A percentile compares a stretch with the other conserved stretches of the same genome.
Conservation (phyloP, 495 filamentous ascomycete genomes). For the Antarctomyces pellizariae region DNA sequence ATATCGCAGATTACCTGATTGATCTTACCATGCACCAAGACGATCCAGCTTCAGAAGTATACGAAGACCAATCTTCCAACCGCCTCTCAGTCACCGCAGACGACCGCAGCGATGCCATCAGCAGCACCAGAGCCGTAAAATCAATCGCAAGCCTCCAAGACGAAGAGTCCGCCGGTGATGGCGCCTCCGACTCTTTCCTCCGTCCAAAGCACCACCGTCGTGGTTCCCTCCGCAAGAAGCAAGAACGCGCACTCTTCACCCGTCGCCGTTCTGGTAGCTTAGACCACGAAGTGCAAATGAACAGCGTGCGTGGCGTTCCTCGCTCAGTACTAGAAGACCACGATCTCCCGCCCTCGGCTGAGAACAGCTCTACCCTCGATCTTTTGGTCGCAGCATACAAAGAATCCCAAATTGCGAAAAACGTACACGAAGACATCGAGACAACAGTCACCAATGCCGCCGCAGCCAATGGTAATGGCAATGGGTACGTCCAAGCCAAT, state of each 20-base stretch:
- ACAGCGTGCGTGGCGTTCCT: slow-evolving; percentile 34
- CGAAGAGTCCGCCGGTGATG: slow-evolving; percentile 29
- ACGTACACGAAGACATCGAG: slow-evolving; percentile 62
- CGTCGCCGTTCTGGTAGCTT: slow-evolving; percentile 43
- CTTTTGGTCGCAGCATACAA: slow-evolving; percentile 50
- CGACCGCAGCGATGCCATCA: slow-evolving; percentile 52
- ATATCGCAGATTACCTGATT: slow-evolving; percentile 93
- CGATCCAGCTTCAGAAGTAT: slow-evolving; percentile 26
- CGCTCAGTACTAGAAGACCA: slow-evolving; percentile 43
- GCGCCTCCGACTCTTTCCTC: slow-evolving; percentile 29
- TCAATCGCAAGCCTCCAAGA: slow-evolving; percentile 63
- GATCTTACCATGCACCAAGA: slow-evolving; percentile 94
- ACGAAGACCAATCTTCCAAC: slow-evolving; percentile 26
- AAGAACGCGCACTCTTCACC: slow-evolving; percentile 80
- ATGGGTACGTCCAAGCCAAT: slow-evolving; percentile 28
- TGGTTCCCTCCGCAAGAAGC: slow-evolving; percentile 54
- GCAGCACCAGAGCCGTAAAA: slow-evolving; percentile 75
- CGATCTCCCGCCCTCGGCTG: slow-evolving; percentile 49
- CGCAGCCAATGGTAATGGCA: slow-evolving; percentile 44
- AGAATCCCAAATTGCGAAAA: slow-evolving; percentile 52
- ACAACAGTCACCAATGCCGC: slow-evolving; percentile 33
- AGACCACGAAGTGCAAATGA: slow-evolving; percentile 43
- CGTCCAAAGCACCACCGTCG: slow-evolving; percentile 42
- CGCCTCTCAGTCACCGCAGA: slow-evolving; percentile 19
- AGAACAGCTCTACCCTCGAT: slow-evolving; percentile 47